phyloP scores from a whole-genome alignment of 371 early-diverging fungal species.

The Fennellomyces sp. region DNA sequence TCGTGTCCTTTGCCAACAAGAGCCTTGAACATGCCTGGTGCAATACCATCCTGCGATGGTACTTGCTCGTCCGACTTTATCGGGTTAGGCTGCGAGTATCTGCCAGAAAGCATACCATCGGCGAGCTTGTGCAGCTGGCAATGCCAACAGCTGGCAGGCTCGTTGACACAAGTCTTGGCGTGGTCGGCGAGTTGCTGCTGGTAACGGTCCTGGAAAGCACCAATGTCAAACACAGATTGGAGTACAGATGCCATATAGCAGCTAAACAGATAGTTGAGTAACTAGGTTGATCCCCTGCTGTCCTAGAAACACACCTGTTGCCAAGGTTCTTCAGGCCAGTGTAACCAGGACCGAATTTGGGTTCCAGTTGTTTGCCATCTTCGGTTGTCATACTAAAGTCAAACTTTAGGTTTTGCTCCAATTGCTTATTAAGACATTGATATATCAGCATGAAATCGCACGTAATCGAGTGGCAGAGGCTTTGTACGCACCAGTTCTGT shows the following conservation, averaged over 20 bases:
- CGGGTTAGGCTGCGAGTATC: slow-evolving; percentile 69
- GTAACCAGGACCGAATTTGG: slow-evolving; percentile 87
- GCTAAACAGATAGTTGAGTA: too few species aligned
- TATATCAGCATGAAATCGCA: neutral
- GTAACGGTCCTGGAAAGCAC: slow-evolving; percentile 70
- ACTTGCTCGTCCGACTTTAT: slow-evolving; percentile 40
- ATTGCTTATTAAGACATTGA: slow-evolving; percentile 53
- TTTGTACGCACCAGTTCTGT: slow-evolving; percentile 77
- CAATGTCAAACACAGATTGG: slow-evolving; percentile 81
- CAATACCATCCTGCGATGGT: slow-evolving; percentile 67
- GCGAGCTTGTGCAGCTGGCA: slow-evolving; percentile 93
- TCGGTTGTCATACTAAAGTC: slow-evolving; percentile 97
- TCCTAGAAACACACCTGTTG: slow-evolving; percentile 72
- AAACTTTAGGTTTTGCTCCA: slow-evolving; percentile 95
- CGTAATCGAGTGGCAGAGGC: neutral
- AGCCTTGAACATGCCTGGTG: slow-evolving; percentile 91
- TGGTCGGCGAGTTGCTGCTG: slow-evolving; percentile 63
- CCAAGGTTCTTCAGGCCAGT: slow-evolving; percentile 95
- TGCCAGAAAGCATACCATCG: slow-evolving; percentile 87
- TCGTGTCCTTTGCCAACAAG: slow-evolving; percentile 87
- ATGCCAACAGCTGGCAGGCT: slow-evolving; percentile 78
- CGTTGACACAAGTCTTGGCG: slow-evolving; percentile 57
- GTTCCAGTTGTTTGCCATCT: slow-evolving; percentile 86
- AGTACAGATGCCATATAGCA: slow-evolving; percentile 96
- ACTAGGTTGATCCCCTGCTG: too few species aligned